Evolutionary conservation across 2,329 filamentous ascomycete genomes (phyloP), one percentile per base, ranked within the genome.

Genomic region (Botrytis sinoallii): DNA sequence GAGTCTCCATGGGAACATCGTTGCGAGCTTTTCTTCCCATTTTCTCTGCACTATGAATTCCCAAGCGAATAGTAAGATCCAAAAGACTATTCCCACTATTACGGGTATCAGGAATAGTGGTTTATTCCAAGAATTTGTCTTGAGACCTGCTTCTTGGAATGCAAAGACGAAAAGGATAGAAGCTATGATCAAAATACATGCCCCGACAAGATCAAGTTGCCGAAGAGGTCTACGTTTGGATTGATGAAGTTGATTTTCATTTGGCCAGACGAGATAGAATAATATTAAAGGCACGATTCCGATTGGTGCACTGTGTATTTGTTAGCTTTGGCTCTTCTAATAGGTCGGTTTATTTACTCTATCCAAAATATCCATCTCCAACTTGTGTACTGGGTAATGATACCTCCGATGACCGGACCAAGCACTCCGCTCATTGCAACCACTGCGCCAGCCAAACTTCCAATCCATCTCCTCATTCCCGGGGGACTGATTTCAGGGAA

Each of bases 141-240:
- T 72, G 22, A 78, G 35, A 3, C 78, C 78, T 4, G 74, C 77
- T 73, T 78, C 57, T 76, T 90, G 88, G 73, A 90, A 89, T 2
- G 88, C 82, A 76, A 89, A 89, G 0, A 89, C 86, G 7, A 89
- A 82, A 3, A 90, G 83, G 0, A 88, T 85, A 0, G 88, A 85
- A 1, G 87, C 85, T 4, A 85, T 82, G 14, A 90, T 83, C 20
- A 89, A 81, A 35, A 90, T 82, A n/a, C 86, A 75, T 0, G 86
- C 86, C 18, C 88, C 88, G 6, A 86, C 60, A 70, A 86, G 84
- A 76, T 90, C 88, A 57, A 90, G 81, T 63, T 87, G 83, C 61
- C 75, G 75, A 12, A 77, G 61, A 1, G 75, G 64, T 40, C 76
- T 65, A 44, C 80, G 84, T 85, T 85, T 88, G 5, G 82, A 79